Base-by-base conservation (phyloP, 305 asterid genomes). In the Plantago rigida region DNA sequence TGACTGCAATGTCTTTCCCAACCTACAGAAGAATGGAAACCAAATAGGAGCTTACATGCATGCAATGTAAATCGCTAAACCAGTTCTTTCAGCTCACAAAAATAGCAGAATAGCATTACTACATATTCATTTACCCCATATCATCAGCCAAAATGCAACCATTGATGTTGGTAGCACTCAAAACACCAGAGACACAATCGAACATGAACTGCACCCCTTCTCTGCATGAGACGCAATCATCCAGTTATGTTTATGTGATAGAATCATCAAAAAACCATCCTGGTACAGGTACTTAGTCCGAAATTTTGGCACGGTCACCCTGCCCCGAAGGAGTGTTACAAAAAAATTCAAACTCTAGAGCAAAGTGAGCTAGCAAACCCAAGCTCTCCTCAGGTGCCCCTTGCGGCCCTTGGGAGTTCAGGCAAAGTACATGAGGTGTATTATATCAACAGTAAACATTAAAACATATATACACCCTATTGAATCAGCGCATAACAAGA, bases 91-190 rank as follows among this genome's bases (percentile, higher is more conserved):
- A 29, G 34, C 48, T 59, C 19, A 28, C 5, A 59, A 54, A 59
- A 53, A 39, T 58, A 15, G 19, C 44, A 66, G 13, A 62, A 51
- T 60, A 57, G 62, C 45, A 24, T 36, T 52, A 46, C 45, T 47
- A 48, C 68, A 60, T 47, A 61, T n/a, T 76, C 55, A 51, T 74
- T 78, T 81, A 89, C 99, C 99, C 97, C 97, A 92, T 92, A 74
- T 89, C 99, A 78, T 92, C 97, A 70, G 99, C 99, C 82, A 92
- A 79, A 73, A 92, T 89, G 94, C 99, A 92, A 52, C 99, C 99
- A 62, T 82, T 81, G 66, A 92, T 86, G 78, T 83, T 84, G 69
- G 81, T 78, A 67, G 79, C 73, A 68, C 82, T 73, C 58, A 82
- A 73, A 57, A 70, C 57, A 63, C 96, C 99, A 17, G 99, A 92